A percentile compares a stretch with the other conserved stretches of the same genome.
phyloP scores from a whole-genome alignment of 1,284 basidiomycete species.

The Ganoderma resinaceum region DNA sequence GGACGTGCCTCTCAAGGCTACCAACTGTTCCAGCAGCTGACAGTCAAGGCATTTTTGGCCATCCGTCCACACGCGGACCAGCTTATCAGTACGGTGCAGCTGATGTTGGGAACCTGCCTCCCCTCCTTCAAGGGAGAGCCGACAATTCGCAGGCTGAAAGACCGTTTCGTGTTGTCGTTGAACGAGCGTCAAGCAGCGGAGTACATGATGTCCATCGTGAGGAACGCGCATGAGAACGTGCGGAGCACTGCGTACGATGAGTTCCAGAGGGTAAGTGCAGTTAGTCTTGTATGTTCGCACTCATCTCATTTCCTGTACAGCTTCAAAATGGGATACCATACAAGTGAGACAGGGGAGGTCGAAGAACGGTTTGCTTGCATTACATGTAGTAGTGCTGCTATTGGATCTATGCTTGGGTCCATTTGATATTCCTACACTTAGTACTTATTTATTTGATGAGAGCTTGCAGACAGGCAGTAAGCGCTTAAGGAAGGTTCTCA shows the following conservation, averaged over 20 bases:
- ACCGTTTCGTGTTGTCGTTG: constrained; percentile 86
- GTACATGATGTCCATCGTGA: constrained; percentile 88
- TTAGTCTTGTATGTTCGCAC: neutral
- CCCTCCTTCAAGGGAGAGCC: constrained; percentile 97
- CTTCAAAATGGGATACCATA: constrained; percentile 54
- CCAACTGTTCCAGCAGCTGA: constrained; percentile 91
- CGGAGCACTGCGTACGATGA: constrained; percentile 94
- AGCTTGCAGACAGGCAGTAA: no score
- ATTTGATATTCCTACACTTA: no score
- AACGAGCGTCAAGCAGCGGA: constrained; percentile 93
- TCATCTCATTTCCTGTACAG: constrained; percentile 37
- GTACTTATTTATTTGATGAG: no score
- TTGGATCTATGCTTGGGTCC: neutral
- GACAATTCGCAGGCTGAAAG: constrained; percentile 87
- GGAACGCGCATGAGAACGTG: constrained; percentile 95
- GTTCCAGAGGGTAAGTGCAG: constrained; percentile 76
- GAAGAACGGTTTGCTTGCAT: neutral
- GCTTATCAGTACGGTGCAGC: constrained; percentile 85
- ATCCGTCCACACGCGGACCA: constrained; percentile 92
- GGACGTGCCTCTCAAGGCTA: constrained; percentile 94
- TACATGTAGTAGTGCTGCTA: neutral
- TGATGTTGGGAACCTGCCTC: constrained; percentile 96
- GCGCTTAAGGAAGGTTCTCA: no score
- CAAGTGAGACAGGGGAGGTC: constrained; percentile 8
- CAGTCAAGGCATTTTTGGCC: constrained; percentile 96